These are phyloP conservation scores for Acer negundo DNA, from an alignment of 345 rosid species.

Conservation along the genomic window DNA sequence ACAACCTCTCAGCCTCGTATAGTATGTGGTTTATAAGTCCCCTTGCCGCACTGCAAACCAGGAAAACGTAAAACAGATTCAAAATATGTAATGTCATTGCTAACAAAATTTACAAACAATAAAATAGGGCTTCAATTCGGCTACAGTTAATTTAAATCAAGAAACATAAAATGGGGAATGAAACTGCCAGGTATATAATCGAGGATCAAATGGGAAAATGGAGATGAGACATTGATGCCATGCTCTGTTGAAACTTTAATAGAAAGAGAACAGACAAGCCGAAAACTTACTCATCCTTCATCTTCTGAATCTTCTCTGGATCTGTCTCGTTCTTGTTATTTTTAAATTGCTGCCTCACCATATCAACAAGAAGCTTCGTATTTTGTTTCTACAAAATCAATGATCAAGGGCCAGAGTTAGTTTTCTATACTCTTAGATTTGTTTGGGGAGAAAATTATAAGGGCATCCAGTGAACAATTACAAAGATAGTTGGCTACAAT, in stretches of 20 bases:
- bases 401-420: slow-evolving; percentile 10
- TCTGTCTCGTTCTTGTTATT: slow-evolving; percentile 80
- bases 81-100: neutral
- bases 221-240: neutral
- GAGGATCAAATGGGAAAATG: neutral
- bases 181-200: neutral
- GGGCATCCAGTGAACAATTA: neutral
- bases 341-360: slow-evolving; percentile 91
- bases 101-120: neutral
- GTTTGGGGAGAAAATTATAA: neutral
- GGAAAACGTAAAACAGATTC: slow-evolving; percentile 9
- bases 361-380: slow-evolving; percentile 67
- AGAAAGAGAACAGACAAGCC: neutral
- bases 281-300: slow-evolving; percentile 84
- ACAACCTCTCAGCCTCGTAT: slow-evolving; percentile 71
- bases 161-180: neutral
- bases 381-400: slow-evolving; percentile 73
- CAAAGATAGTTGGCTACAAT: neutral
- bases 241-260: neutral
- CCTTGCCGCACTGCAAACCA: slow-evolving; percentile 82
- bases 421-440: neutral
- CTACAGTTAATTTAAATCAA: neutral
- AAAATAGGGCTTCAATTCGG: neutral
- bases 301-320: slow-evolving; percentile 83
- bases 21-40: slow-evolving; percentile 95